Base-by-base conservation (phyloP, 202 grass and related monocot species). In the Setaria viridis region DNA sequence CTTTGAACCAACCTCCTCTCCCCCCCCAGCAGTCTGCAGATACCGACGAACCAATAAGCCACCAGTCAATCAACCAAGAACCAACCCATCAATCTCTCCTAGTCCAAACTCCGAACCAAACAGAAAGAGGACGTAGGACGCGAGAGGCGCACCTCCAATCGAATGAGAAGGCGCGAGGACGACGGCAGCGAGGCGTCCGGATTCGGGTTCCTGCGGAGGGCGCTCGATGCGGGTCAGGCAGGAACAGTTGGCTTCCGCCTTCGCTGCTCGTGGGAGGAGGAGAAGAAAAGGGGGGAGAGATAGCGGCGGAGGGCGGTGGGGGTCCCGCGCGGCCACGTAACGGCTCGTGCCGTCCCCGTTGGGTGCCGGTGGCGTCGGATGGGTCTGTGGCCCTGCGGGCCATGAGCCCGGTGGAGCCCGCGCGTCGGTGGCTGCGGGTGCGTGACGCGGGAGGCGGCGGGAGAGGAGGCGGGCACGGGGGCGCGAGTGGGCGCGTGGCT, bases 401-500 rank as follows among this genome's bases (percentile, higher is more conserved):
- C 77, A 70, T 16, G 63, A 49, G 0, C 1, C 1, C 2, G 0
- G 9, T 0, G 17, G 45, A 33, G 9, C 82, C 82, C 77, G 63
- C 54, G 41, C 1, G 77, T 76, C 77, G 55, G 80, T n/a, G 55
- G 42, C 0, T 0, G 54, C 14, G 39, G 21, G 2, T 3, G 10
- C 0, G 37, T 13, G 1, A 33, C 2, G 17, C 4, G n/a, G 2
- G 50, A 9, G 3, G 14, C 0, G 60, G 12, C 9, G 13, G 4
- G 7, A 5, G 57, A 20, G 20, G 29, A 39, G 70, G 43, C 32
- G 25, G 33, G 5, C 76, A 69, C 69, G 71, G 5, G 43, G 33
- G 71, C 0, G 76, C 81, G 89, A 16, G 80, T 80, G 85, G 0
- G 76, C 81, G 89, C n/a, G 80, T 80, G 85, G 69, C 9, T 0